A percentile compares a stretch with the other conserved stretches of the same genome.
phyloP scores from a whole-genome alignment of 192 early-diverging fungal genomes.

The Entomortierella chlamydospora region DNA sequence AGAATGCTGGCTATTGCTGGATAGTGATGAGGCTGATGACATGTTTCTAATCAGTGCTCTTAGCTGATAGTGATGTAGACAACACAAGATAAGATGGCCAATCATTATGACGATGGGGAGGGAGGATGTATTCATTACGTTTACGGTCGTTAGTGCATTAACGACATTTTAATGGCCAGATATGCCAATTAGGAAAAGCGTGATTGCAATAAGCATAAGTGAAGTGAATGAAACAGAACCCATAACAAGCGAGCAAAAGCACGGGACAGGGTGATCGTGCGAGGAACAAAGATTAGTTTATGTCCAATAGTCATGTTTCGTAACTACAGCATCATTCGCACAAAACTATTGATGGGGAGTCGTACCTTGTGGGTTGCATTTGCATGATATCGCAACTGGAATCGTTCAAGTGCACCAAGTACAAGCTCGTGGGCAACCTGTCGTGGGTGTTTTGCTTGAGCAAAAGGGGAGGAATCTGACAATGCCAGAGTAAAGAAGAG shows the following conservation, averaged over 20 bases:
- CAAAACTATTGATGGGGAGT: neutral
- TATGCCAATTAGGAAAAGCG: neutral
- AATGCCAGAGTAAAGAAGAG: conserved; percentile 39
- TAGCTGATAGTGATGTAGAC: conserved; percentile 18
- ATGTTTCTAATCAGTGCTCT: conserved; percentile 39
- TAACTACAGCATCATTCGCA: conserved; percentile 29
- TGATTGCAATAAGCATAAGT: neutral
- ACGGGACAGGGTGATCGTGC: neutral
- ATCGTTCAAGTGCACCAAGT: conserved; percentile 27
- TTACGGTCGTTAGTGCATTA: neutral
- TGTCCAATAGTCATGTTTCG: neutral
- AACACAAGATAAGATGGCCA: too few species aligned
- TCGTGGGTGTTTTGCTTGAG: conserved; percentile 19
- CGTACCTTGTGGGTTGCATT: conserved; percentile 31
- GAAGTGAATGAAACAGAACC: neutral
- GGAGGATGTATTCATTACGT: neutral
- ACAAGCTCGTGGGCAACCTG: conserved; percentile 19
- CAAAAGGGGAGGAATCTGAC: conserved; percentile 35
- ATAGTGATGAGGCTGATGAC: conserved; percentile 29
- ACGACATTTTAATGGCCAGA: neutral
- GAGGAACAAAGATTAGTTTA: neutral
- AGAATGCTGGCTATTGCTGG: neutral
- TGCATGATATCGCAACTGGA: conserved; percentile 17
- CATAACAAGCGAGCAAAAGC: neutral
- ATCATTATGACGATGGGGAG: neutral